These are phyloP conservation scores for Lentinula guzmanii DNA, from an alignment of 768 basidiomycete species.

Conservation along the genomic window DNA sequence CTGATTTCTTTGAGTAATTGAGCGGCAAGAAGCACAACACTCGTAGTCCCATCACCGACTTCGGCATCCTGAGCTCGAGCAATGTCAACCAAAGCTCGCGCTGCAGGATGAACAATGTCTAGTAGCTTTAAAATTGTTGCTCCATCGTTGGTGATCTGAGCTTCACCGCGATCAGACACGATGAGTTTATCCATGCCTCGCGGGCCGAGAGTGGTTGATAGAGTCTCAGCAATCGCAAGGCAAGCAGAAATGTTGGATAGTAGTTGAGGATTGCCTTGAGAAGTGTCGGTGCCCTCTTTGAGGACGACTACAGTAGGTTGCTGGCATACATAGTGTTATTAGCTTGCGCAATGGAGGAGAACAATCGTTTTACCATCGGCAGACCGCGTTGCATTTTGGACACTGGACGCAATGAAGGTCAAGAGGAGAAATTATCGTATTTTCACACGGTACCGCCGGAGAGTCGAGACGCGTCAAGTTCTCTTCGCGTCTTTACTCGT, in stretches of 20 bases:
- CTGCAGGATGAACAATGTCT: slow-evolving; percentile 97
- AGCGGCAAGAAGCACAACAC: slow-evolving; percentile 89
- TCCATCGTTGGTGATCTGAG: slow-evolving; percentile 99
- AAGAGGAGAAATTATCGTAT: slow-evolving; percentile 9
- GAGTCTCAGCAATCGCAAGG: slow-evolving; percentile 86
- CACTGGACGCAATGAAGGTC: slow-evolving; percentile 11
- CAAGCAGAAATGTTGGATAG: slow-evolving; percentile 96
- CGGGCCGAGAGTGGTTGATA: slow-evolving; percentile 94
- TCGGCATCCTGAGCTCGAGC: slow-evolving; percentile 98
- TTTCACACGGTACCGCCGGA: slow-evolving; percentile 24
- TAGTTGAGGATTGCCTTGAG: slow-evolving; percentile 88
- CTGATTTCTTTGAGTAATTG: slow-evolving; percentile 92
- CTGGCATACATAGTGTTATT: slow-evolving; percentile 33
- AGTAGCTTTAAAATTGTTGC: slow-evolving; percentile 97
- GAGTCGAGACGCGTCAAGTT: slow-evolving; percentile 30
- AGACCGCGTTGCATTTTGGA: slow-evolving; percentile 78
- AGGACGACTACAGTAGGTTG: slow-evolving; percentile 98
- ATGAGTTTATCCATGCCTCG: slow-evolving; percentile 99
- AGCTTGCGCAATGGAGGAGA: neutral
- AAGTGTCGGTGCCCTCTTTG: slow-evolving; percentile 93
- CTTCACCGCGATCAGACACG: slow-evolving; percentile 88
- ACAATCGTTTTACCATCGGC: slow-evolving; percentile 52
- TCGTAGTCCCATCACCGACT: slow-evolving; percentile 97
- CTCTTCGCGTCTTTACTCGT: slow-evolving; percentile 7
- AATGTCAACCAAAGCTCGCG: slow-evolving; percentile 96